These are phyloP conservation scores for Melampsora abietis-canadensis DNA, from an alignment of 1,284 basidiomycete genomes.

Conservation along the genomic window DNA sequence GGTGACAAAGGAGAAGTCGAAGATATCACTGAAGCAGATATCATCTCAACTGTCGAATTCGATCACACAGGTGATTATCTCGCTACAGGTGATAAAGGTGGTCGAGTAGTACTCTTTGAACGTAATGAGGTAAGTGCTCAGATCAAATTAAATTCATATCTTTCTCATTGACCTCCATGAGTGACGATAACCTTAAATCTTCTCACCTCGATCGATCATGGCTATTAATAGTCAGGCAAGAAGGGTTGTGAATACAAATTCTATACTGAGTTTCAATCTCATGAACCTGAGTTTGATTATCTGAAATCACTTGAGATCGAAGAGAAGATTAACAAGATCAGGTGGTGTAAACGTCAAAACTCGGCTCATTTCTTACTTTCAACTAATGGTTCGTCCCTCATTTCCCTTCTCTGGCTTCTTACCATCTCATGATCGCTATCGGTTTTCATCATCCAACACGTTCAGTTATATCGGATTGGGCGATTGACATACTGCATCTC, in stretches of 20 bases:
- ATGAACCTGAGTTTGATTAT: constrained; percentile 99
- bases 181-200: too few relatives aligned
- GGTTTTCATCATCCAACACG: background rate
- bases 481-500: background rate
- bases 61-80: constrained; percentile 99
- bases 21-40: constrained; percentile 94
- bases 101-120: constrained; percentile 97
- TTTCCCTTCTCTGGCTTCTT: constrained; percentile 4
- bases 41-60: constrained; percentile 86
- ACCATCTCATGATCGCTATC: constrained; percentile 45
- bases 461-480: background rate
- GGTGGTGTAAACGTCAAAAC: constrained; percentile 98
- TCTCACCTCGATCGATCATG: background rate
- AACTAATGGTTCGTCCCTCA: constrained; percentile 63
- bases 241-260: constrained; percentile 99
- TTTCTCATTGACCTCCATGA: too few relatives aligned
- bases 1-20: constrained; percentile 68
- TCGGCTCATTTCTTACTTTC: constrained; percentile 93
- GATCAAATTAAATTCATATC: background rate
- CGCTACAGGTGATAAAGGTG: constrained; percentile 96
- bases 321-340: constrained; percentile 99
- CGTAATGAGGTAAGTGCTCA: constrained; percentile 76
- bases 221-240: constrained; percentile 60
- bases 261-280: constrained; percentile 99
- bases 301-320: constrained; percentile 99